Base-by-base conservation (phyloP, 169 alveolate genomes). In the Besnoitia besnoiti region DNA sequence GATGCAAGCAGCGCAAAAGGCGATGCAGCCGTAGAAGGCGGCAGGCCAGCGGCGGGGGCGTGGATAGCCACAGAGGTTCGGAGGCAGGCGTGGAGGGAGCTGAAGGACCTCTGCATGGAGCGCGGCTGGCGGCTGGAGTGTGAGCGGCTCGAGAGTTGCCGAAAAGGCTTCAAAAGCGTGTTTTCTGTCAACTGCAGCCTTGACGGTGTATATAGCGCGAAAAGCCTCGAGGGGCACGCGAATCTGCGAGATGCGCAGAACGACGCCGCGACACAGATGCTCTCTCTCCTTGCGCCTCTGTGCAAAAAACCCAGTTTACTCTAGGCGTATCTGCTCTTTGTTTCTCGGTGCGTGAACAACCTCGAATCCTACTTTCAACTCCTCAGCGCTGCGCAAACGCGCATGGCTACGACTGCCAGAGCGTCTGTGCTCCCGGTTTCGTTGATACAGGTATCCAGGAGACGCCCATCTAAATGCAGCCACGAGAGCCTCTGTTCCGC, bases 51-150 rank as follows among this genome's bases (percentile, higher is more conserved):
- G 67, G 67, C 67, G 24, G 4, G 12, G 67, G n/a, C n/a, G n/a
- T n/a, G n/a, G n/a, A n/a, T n/a, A n/a, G n/a, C n/a, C n/a, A n/a
- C n/a, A n/a, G n/a, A n/a, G n/a, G 67, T 51, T 24, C 67, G 67
- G 67, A 51, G 24, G 24, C 67, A 55, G 3, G 67, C 67, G 3
- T 73, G 82, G 47, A 2, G 12, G 16, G 10, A 1, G 44, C 47
- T 77, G 87, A 37, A 42, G 30, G 49, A 19, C 33, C 40, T 39
- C 2, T 77, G 87, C 33, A 10, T 77, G 10, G 49, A 37, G 14
- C n/a, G 59, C n/a, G 87, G 87, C 10, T 77, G 87, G 87, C 49
- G 40, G 30, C 37, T 77, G 59, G 40, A 77, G 30, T 77, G 87
- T 55, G 47, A 30, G 12, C 61, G 87, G 30, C 33, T 77, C 37